Evolutionary conservation across 305 asterid genomes (phyloP), one percentile per base, ranked within the genome.

Genomic region (Rubia tinctorum): DNA sequence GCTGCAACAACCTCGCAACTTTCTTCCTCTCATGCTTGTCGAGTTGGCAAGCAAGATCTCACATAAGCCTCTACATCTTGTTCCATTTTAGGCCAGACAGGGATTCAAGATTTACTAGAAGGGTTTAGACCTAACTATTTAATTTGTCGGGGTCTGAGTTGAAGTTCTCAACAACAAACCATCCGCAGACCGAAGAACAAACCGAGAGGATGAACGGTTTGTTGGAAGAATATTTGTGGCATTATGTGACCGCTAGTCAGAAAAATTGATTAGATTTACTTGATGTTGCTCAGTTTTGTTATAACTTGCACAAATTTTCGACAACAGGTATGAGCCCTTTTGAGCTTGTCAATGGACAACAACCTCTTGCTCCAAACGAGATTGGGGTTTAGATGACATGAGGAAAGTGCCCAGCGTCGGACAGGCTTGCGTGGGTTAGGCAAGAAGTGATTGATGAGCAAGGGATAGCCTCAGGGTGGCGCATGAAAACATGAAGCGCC

Each of bases 141-240:
- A 58, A 71, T 11, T 47, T 9, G 47, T 0, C 14, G 25, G 68
- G 59, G 7, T 40, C 64, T 0, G 49, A 70, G 18, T 25, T 70
- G 12, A 53, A 53, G 30, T 70, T 18, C 5, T n/a, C n/a, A 49
- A n/a, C 72, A 0, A 17, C 55, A 1, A 55, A 42, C 14, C 63
- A 69, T 64, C 75, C 55, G 0, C 30, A 78, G 7, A 68, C 12
- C 0, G 55, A 73, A 17, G 62, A n/a, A n/a, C n/a, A 78, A 6
- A 49, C 23, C 1, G 25, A 14, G 18, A 68, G 72, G n/a, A 56
- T 18, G 0, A 51, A 55, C 18, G 39, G 49, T 0, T 9, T 37
- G 2, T 8, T 55, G 39, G 64, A 66, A 6, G 65, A 51, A 3
- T 71, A 53, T 10, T 15, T 71, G 6, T 53, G 66, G 74, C 49